Evolutionary conservation across 2,329 filamentous ascomycete species (phyloP), one percentile per base, ranked within the genome.

Genomic region (Epichloe hybrida): DNA sequence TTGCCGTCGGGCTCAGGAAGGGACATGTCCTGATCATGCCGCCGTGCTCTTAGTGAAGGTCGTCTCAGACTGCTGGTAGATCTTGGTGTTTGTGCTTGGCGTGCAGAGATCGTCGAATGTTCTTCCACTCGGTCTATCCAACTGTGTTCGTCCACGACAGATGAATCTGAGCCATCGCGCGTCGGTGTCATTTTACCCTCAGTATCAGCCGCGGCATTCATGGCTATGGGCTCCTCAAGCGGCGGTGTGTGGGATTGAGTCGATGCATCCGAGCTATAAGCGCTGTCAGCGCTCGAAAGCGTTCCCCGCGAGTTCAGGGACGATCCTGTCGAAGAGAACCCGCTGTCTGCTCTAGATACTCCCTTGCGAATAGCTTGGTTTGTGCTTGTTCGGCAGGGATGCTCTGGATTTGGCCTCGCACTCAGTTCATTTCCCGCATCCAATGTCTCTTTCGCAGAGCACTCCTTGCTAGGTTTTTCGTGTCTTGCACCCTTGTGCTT

Each of bases 261-360:
- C 12, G 79, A 82, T 4, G 76, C 66, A 57, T 75, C 80, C 7
- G 78, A 82, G 57, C 77, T 77, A 57, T 82, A 83, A 15, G 78
- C 78, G 27, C 77, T 81, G 57, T 82, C 79, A 39, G 76, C 72
- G 54, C 80, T 80, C 35, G 73, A 71, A n/a, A 78, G 63, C 5
- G 72, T 63, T 50, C 70, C 73, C 15, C 65, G 65, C 1, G 70
- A 67, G 13, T 56, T 62, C 47, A 72, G 68, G 4, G 69, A 70
- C 1, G 66, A 67, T 4, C 72, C 70, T 49, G 69, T 74, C 2
- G 72, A 70, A 31, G 70, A 63, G 43, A 76, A 69, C 2, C 74
- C 76, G 53, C 76, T 79, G 52, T 79, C 75, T 17, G 63, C 59
- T 45, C 63, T 61, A 11, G 51, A 54, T 36, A 66, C 44, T 7